Percentiles rank a stretch among this genome's conserved stretches.
phyloP scores from a whole-genome alignment of 305 asterid species.

The Fraxinus sp. region DNA sequence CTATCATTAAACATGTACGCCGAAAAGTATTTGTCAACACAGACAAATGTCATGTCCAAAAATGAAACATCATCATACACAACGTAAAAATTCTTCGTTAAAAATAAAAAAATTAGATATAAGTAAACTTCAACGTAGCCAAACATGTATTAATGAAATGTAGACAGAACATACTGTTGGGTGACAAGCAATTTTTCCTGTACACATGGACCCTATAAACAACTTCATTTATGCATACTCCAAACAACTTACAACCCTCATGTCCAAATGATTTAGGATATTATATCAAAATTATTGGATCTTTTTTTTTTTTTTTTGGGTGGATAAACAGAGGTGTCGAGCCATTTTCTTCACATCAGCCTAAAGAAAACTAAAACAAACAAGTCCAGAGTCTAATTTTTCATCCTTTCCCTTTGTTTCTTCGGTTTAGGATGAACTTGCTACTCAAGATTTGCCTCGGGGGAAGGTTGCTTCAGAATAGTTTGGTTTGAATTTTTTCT shows the following conservation, averaged over 20 bases:
- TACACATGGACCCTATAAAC: background rate
- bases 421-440: background rate
- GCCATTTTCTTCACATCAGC: slow-evolving; percentile 2
- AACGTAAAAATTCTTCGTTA: background rate
- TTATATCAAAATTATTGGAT: slow-evolving; percentile 5
- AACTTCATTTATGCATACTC: background rate
- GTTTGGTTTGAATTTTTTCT: slow-evolving; percentile 27
- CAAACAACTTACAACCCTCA: background rate
- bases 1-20: background rate
- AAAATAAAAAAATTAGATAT: background rate
- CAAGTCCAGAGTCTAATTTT: background rate
- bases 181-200: background rate
- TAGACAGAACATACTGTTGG: background rate
- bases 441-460: slow-evolving; percentile 22
- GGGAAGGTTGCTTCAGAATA: slow-evolving; percentile 6
- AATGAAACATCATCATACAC: background rate
- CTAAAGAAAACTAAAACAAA: background rate
- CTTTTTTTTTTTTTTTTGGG: background rate
- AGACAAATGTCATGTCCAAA: background rate
- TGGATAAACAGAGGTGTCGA: background rate
- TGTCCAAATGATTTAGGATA: background rate
- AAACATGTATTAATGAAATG: background rate
- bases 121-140: background rate
- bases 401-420: background rate
- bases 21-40: background rate